phyloP scores from a whole-genome alignment of 1,139 yeast genomes.

The Protomyces macrosporus region DNA sequence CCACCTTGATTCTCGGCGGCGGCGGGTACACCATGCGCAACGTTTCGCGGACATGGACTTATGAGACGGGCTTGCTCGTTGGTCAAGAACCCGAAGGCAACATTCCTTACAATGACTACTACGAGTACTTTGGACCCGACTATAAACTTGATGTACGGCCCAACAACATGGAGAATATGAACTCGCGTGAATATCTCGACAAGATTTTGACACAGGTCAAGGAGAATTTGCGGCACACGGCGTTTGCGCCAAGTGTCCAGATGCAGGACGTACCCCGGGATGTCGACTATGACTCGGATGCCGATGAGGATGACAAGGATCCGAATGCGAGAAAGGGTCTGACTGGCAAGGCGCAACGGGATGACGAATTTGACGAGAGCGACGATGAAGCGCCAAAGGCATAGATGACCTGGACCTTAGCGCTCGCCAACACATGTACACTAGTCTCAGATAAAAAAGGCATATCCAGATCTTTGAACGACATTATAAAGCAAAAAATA shows the following conservation, averaged over 20 bases:
- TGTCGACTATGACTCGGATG: constrained; percentile 60
- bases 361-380: background rate
- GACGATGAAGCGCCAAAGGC: background rate
- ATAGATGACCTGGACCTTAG: background rate
- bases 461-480: no score
- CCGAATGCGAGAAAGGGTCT: constrained; percentile 18
- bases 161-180: constrained; percentile 93
- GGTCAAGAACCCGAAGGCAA: constrained; percentile 73
- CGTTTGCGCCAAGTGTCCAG: constrained; percentile 94
- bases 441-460: no score
- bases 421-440: no score
- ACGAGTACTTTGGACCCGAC: constrained; percentile 96
- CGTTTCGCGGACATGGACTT: constrained; percentile 94
- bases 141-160: constrained; percentile 89
- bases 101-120: constrained; percentile 91
- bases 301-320: constrained; percentile 54
- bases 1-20: constrained; percentile 90
- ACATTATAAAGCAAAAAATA: no score
- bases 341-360: constrained; percentile 15
- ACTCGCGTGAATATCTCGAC: constrained; percentile 85
- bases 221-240: constrained; percentile 74
- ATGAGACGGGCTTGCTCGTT: constrained; percentile 82
- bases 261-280: constrained; percentile 86
- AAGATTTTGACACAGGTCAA: constrained; percentile 74
- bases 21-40: constrained; percentile 98